These are phyloP conservation scores for Lentinus tigrinus DNA, from an alignment of 768 basidiomycete species.

Conservation along the genomic window DNA sequence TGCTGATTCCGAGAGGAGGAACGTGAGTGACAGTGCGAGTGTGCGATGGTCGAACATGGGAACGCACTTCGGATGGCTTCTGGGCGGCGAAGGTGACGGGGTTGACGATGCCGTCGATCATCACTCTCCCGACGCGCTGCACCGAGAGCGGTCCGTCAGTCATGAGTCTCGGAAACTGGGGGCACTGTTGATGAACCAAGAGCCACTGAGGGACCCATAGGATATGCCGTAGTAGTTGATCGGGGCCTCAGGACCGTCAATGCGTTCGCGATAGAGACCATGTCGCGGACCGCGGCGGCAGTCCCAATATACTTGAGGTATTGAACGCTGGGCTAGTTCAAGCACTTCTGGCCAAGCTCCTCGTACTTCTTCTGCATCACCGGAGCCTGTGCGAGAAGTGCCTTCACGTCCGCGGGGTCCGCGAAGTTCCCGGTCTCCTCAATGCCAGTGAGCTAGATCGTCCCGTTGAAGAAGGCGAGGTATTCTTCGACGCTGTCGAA, in stretches of 20 bases:
- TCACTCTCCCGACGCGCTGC: background rate
- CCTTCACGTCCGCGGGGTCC: background rate
- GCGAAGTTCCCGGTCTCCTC: background rate
- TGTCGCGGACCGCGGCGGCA: slow-evolving; percentile 2
- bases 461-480: background rate
- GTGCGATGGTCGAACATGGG: too few relatives aligned
- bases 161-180: background rate
- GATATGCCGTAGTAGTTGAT: slow-evolving; percentile 3
- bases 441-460: background rate
- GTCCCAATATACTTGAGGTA: slow-evolving; percentile 5
- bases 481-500: background rate
- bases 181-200: background rate
- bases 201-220: slow-evolving; percentile 2
- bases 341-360: slow-evolving; percentile 1
- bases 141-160: background rate
- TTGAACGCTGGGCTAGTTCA: background rate
- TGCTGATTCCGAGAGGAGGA: background rate
- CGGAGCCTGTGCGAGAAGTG: background rate
- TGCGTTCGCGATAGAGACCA: slow-evolving; percentile 6
- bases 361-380: background rate
- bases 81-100: background rate
- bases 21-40: background rate
- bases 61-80: background rate
- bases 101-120: slow-evolving; percentile 1
- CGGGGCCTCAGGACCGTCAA: slow-evolving; percentile 2